phyloP scores from a whole-genome alignment of 371 early-diverging fungal species.

The Zopfochytrium polystomum region DNA sequence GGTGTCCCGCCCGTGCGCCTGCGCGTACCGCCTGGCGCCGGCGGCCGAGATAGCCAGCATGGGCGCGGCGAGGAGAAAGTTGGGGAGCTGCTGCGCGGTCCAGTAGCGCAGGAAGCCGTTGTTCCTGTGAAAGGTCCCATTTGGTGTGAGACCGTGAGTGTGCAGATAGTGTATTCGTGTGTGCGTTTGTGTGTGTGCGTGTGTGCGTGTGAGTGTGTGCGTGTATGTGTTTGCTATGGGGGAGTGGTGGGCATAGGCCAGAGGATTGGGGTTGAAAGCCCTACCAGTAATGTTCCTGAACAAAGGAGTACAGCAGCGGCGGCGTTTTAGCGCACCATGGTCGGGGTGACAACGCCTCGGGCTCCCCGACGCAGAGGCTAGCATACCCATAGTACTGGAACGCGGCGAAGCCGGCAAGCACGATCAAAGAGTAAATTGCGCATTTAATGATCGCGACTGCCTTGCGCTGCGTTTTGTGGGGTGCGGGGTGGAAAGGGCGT shows the following conservation, averaged over 20 bases:
- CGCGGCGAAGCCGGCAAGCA: conserved; percentile 55
- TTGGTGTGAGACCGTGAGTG: too few species aligned
- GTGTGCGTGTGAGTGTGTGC: too few species aligned
- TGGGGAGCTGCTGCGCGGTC: conserved; percentile 76
- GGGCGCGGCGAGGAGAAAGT: conserved; percentile 84
- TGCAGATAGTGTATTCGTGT: too few species aligned
- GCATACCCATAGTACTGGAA: conserved; percentile 72
- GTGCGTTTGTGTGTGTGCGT: too few species aligned
- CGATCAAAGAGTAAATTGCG: too few species aligned
- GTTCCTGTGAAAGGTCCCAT: conserved; percentile 65
- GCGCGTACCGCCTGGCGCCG: conserved; percentile 62
- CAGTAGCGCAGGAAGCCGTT: conserved; percentile 83
- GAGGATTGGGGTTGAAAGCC: neutral
- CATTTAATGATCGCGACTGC: conserved; percentile 1
- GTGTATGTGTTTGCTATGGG: too few species aligned
- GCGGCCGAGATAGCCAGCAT: conserved; percentile 62
- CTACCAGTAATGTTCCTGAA: conserved; percentile 87
- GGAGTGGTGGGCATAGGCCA: too few species aligned
- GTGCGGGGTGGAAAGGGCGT: neutral
- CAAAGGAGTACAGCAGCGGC: conserved; percentile 77
- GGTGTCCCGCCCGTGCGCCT: too few species aligned
- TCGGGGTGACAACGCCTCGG: conserved; percentile 28
- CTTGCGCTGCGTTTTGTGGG: neutral
- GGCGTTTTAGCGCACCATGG: conserved; percentile 68
- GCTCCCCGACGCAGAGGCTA: conserved; percentile 60